A percentile compares a stretch with the other conserved stretches of the same genome.
Conservation (phyloP, 2,329 filamentous ascomycete species). For the Pseudogymnoascus sp. region DNA sequence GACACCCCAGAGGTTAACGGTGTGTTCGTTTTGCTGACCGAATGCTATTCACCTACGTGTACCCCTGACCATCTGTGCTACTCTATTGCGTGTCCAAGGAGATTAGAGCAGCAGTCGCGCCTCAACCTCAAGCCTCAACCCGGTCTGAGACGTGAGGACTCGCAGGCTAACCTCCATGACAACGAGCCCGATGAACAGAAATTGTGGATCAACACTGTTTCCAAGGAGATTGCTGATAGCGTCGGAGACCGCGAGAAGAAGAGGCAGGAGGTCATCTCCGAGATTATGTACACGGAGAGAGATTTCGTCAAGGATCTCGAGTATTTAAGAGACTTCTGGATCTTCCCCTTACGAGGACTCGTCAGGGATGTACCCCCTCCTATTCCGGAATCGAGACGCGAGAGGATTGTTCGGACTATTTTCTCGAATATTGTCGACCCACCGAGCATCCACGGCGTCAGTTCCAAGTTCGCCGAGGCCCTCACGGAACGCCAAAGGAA, state of each 20-base stretch:
- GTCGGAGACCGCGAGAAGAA: conserved; percentile 92
- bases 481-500: conserved; percentile 87
- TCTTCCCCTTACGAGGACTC: conserved; percentile 75
- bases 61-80: conserved; percentile 94
- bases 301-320: conserved; percentile 99
- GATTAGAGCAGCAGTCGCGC: conserved; percentile 88
- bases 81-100: conserved; percentile 89
- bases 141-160: conserved; percentile 60
- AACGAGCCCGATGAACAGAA: conserved; percentile 94
- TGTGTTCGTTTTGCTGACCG: conserved; percentile 90
- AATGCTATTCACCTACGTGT: conserved; percentile 97
- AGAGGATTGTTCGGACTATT: conserved; percentile 86
- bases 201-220: conserved; percentile 97
- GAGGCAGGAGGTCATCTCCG: conserved; percentile 93
- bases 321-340: conserved; percentile 97
- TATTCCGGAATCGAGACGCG: conserved; percentile 77
- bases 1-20: conserved; percentile 73
- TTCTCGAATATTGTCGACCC: conserved; percentile 91
- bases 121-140: conserved; percentile 90
- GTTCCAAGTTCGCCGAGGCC: conserved; percentile 78
- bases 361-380: conserved; percentile 59
- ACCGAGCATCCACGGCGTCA: conserved; percentile 76
- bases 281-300: conserved; percentile 96
- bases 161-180: conserved; percentile 67
- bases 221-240: conserved; percentile 86